Base-by-base conservation (phyloP, 805 yeast species). In the Starmerella roubikii region DNA sequence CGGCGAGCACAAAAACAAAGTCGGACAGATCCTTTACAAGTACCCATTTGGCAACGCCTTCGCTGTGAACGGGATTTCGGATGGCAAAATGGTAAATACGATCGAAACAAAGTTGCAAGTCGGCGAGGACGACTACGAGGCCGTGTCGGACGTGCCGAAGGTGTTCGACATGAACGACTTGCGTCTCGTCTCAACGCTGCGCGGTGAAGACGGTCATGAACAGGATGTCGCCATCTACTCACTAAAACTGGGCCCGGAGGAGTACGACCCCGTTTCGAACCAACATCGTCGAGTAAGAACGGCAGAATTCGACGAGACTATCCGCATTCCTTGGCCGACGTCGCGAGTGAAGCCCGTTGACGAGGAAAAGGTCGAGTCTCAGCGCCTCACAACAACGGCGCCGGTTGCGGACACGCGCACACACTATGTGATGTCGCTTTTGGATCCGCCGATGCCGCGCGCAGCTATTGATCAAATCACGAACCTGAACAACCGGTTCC, bases 301-400 rank as follows among this genome's bases (percentile, higher is more conserved):
- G 49, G 83, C 86, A 20, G 71, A 70, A 46, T 76, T 80, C 49
- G 76, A 78, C 50, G 72, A 70, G 30, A 69, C 74, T 37, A 63
- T 83, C 38, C 71, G 75, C 19, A 76, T 86, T 36, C 96, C 96
- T 38, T 88, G 94, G 93, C 95, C 95, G 28, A 86, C 91, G 1
- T 74, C 67, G 25, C 56, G 57, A 18, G 48, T 55, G 7, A 47
- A 58, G 42, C 61, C 65, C 0, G 38, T 34, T 6, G 35, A 15
- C 4, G 71, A 71, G 46, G 84, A 76, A 47, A 24, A 29, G 20
- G 46, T 36, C 3, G 38, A 21, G 10, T 39, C 27, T 16, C 42
- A 35, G 25, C 39, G 38, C 23, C 64, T 72, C 46, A 71, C 76
- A 3, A 81, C 93, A 1, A 55, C 59, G 5, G 68, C 70, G 22